These are phyloP conservation scores for Rhododendron vialii DNA, from an alignment of 148 eudicot species.

Conservation along the genomic window DNA sequence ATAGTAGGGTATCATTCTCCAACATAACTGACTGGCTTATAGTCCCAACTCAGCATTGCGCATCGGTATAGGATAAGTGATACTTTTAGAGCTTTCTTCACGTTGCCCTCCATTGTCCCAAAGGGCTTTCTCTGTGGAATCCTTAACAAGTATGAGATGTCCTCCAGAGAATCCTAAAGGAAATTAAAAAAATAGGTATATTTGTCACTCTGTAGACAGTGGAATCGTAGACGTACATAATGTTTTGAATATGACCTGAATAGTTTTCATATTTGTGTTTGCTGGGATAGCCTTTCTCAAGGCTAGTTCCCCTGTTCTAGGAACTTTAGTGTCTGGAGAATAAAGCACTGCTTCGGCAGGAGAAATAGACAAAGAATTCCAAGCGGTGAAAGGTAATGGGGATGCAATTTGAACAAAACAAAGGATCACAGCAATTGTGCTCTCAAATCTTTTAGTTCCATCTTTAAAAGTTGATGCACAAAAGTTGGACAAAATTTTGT, in stretches of 20 bases:
- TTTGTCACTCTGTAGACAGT: neutral
- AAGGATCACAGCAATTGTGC: slow-evolving; percentile 14
- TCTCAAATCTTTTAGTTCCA: slow-evolving; percentile 14
- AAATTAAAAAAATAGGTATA: neutral
- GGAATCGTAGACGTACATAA: neutral
- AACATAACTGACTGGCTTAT: neutral
- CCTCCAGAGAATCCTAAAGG: slow-evolving; percentile 80
- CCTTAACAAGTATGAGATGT: slow-evolving; percentile 85
- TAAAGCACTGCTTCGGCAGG: slow-evolving; percentile 28
- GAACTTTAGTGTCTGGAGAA: slow-evolving; percentile 97
- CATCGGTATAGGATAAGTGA: neutral
- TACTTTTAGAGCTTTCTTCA: slow-evolving; percentile 91
- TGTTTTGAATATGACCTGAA: slow-evolving; percentile 52
- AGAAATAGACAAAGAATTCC: slow-evolving; percentile 12
- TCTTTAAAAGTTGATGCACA: neutral
- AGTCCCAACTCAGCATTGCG: neutral
- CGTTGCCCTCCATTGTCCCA: slow-evolving; percentile 97
- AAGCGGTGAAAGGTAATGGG: slow-evolving; percentile 18
- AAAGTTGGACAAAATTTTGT: slow-evolving; percentile 2
- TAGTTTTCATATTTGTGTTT: slow-evolving; percentile 74
- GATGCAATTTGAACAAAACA: slow-evolving; percentile 15
- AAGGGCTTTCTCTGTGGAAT: slow-evolving; percentile 96
- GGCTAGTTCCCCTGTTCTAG: slow-evolving; percentile 84
- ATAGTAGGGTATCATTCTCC: neutral
- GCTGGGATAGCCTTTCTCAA: slow-evolving; percentile 91